Percentiles rank a stretch among this genome's conserved stretches.
phyloP scores from a whole-genome alignment of 106 monocot species.

The Dendrobium officinale region DNA sequence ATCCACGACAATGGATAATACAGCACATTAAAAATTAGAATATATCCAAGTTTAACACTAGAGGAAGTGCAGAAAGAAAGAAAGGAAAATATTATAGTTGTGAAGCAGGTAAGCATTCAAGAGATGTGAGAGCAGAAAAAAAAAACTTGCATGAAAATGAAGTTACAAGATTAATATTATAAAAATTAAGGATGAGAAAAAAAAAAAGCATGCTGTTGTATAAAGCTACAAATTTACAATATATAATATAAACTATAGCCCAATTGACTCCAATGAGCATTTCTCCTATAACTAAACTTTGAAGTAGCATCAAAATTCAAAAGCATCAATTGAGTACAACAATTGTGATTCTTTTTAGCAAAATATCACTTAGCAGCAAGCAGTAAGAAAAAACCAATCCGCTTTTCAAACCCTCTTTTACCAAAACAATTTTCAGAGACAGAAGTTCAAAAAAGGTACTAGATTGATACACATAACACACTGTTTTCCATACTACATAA shows the following conservation, averaged over 20 bases:
- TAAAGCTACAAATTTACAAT: background rate
- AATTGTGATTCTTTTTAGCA: background rate
- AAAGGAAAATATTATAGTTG: too few relatives aligned
- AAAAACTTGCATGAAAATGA: too few relatives aligned
- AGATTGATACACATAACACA: background rate
- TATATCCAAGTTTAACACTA: too few relatives aligned
- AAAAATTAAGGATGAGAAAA: background rate
- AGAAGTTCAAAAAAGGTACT: background rate
- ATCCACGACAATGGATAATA: too few relatives aligned
- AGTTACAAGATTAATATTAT: too few relatives aligned
- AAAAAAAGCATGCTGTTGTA: background rate
- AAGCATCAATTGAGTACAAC: background rate
- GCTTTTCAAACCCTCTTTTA: background rate
- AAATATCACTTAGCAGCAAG: background rate
- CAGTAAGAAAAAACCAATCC: background rate
- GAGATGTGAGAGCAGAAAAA: too few relatives aligned
- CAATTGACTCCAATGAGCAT: background rate
- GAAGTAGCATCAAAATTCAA: background rate
- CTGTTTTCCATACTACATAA: background rate
- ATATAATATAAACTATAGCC: background rate
- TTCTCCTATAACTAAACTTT: background rate
- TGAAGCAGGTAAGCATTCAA: too few relatives aligned
- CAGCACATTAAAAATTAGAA: too few relatives aligned
- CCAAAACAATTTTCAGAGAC: background rate
- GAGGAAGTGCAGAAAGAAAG: too few relatives aligned